A percentile compares a stretch with the other conserved stretches of the same genome.
Conservation (phyloP, 2,329 filamentous ascomycete species). For the Ophiostoma populinum region DNA sequence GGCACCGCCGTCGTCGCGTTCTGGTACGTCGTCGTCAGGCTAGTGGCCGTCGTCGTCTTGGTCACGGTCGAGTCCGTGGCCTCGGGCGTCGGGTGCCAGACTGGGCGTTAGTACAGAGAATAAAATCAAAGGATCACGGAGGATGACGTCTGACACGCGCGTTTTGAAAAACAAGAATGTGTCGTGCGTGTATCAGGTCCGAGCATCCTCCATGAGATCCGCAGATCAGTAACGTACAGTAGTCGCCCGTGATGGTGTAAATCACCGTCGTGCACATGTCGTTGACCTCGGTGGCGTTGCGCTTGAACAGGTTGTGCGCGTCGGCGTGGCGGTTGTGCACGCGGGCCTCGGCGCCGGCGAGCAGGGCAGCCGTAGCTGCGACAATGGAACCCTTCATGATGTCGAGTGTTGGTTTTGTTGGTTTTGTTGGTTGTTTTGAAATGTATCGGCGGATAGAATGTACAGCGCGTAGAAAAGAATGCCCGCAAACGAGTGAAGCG, state of each 20-base stretch:
- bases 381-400: slow-evolving; percentile 62
- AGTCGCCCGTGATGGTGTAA: slow-evolving; percentile 49
- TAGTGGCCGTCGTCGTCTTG: slow-evolving; percentile 1
- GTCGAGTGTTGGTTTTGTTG: slow-evolving; percentile 4
- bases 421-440: not conserved
- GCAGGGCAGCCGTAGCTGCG: slow-evolving; percentile 44
- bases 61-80: slow-evolving; percentile 3
- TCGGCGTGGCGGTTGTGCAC: slow-evolving; percentile 31
- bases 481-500: slow-evolving; percentile 83
- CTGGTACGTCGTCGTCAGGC: not conserved
- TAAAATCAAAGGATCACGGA: not conserved
- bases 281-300: slow-evolving; percentile 23
- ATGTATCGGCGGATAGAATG: slow-evolving; percentile 14
- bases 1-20: not conserved
- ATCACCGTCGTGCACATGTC: slow-evolving; percentile 55
- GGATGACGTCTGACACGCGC: not conserved
- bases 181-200: too few species aligned
- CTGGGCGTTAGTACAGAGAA: slow-evolving; percentile 1
- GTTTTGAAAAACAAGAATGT: too few species aligned
- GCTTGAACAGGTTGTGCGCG: slow-evolving; percentile 37
- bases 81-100: slow-evolving; percentile 2
- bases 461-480: slow-evolving; percentile 18
- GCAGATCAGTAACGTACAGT: slow-evolving; percentile 19
- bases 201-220: not conserved
- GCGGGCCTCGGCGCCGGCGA: slow-evolving; percentile 36